Evolutionary conservation across 176 grass and related monocot species (phyloP), one percentile per base, ranked within the genome.

Genomic region (Avena insularis): DNA sequence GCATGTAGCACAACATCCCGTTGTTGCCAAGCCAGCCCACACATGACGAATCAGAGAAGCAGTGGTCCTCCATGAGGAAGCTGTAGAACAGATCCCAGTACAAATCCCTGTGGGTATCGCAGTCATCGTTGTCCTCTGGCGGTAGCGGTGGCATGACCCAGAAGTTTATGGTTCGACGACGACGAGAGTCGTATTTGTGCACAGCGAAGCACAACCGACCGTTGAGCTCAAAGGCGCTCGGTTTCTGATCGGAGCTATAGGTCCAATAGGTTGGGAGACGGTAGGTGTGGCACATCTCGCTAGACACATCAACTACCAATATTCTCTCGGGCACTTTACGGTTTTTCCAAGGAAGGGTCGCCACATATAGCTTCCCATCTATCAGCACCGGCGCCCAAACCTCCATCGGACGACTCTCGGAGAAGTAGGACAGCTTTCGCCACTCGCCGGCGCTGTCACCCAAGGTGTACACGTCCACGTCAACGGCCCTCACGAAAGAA

Each of bases 281-380:
- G 21, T 73, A 47, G 10, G 71, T 14, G 43, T 21, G 43, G 20
- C 71, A 73, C 71, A 13, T 73, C 71, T 73, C 43, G 10, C 20
- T 8, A 7, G 1, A n/a, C 43, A 73, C 71, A 8, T 73, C 19
- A 6, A 73, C 20, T 0, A 48, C 71, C 71, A 73, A 8, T 23
- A 73, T 46, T 21, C 71, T 46, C 19, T 21, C 1, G 60, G 60
- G 60, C 10, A 27, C 12, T 10, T 2, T 12, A 12, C 16, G 9
- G 12, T 57, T 19, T 6, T 70, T 43, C 33, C 71, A 73, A 12
- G 20, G 46, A 7, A 23, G 12, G 5, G 43, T 48, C 40, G 43
- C 10, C 71, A 73, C 46, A 21, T 73, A 73, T 23, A 73, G 45
- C 71, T 48, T 73, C 20, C 71, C 71, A 20, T 73, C 71, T 46